Percentiles rank a stretch among this genome's conserved stretches.
phyloP scores from a whole-genome alignment of 345 rosid genomes.

The Populus euphratica region DNA sequence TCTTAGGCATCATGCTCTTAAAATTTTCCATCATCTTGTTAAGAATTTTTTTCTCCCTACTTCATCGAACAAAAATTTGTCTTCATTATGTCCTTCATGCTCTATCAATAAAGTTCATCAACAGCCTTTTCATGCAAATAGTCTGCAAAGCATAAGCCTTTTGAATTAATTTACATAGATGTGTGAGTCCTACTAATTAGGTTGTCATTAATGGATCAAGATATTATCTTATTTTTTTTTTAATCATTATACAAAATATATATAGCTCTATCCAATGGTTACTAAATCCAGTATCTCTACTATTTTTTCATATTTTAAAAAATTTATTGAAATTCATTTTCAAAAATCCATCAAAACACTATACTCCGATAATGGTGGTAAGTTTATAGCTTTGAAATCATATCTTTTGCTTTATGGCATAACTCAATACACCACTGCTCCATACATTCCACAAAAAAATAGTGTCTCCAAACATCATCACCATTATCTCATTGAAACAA shows the following conservation, averaged over 20 bases:
- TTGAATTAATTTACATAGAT: background rate
- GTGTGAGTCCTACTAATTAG: background rate
- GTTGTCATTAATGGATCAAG: background rate
- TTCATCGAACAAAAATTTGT: no score
- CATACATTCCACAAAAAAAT: background rate
- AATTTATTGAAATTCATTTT: no score
- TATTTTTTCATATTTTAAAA: background rate
- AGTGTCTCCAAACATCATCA: background rate
- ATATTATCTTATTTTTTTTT: no score
- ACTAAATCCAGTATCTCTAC: background rate
- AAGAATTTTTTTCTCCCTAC: background rate
- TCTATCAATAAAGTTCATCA: background rate
- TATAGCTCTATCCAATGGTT: no score
- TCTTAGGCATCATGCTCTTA: background rate
- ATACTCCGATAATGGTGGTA: background rate
- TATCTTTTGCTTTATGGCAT: background rate
- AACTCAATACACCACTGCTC: background rate
- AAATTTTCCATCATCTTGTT: background rate
- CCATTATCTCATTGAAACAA: fast-evolving
- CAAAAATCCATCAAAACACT: background rate
- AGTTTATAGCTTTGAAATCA: background rate
- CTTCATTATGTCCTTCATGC: no score
- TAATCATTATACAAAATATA: no score
- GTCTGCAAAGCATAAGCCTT: background rate
- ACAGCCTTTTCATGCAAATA: background rate